Evolutionary conservation across 768 basidiomycete genomes (phyloP), one percentile per base, ranked within the genome.

Genomic region (Pulveroboletus ravenelii): DNA sequence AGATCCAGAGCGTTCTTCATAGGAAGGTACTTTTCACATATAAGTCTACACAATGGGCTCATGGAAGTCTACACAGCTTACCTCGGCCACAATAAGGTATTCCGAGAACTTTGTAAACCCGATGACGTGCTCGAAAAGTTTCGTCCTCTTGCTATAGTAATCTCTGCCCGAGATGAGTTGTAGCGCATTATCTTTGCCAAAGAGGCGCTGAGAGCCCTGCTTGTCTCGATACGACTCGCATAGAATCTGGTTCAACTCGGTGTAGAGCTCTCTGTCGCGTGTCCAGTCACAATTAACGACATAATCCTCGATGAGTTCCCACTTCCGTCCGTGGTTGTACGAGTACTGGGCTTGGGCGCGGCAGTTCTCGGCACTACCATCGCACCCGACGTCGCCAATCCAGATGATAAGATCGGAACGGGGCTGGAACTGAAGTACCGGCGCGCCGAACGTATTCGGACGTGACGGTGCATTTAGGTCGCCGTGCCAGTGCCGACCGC

Each of bases 81-180:
- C 92, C 78, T 93, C 87, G 20, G 95, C 96, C 29, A 97, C 95
- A 40, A 98, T 84, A 65, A 98, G 76, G 66, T 89, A 99, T 72
- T 99, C 92, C 0, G 91, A 91, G 69, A 99, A 99, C 71, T 93
- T 94, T 0, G 96, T 86, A 72, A 94, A 97, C 7, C 96, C 96
- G 57, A 93, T 92, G 47, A 99, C 85, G 38, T 82, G 75, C 41
- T 90, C 81, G 61, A 98, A 99, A 18, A 96, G 66, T 64, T 80
- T 87, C 54, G 73, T 82, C 74, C 82, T 87, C 54, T 77, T 81
- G 41, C 56, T 56, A 64, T 83, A 97, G 72, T 81, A 97, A 48
- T 83, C 74, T 10, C 74, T 66, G 0, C 96, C 95, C 12, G 81
- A 79, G 23, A 94, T 77, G 39, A 98, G 74, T 65, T 94, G 79